These are phyloP conservation scores for Coemansia sp. DNA, from an alignment of 192 early-diverging fungal genomes.

Conservation along the genomic window DNA sequence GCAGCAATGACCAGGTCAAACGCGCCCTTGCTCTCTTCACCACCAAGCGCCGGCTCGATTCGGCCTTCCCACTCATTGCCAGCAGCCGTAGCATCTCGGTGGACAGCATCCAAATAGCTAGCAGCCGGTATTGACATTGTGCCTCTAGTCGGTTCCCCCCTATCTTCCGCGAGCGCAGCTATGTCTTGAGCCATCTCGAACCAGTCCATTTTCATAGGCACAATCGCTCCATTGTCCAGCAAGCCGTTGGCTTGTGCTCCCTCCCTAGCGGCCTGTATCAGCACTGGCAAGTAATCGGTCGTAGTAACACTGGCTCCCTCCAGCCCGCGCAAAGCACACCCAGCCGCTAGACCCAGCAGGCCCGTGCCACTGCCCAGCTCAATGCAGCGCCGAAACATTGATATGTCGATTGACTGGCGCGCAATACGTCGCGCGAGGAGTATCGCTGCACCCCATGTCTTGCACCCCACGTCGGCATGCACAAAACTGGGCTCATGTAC, in stretches of 20 bases:
- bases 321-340: neutral
- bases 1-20: slow-evolving; percentile 26
- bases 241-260: slow-evolving; percentile 9
- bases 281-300: slow-evolving; percentile 24
- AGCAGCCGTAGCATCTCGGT: neutral
- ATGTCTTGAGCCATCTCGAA: slow-evolving; percentile 8
- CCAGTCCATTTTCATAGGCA: slow-evolving; percentile 12
- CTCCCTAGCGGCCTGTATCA: slow-evolving; percentile 7
- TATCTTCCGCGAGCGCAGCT: neutral
- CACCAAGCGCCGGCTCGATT: neutral
- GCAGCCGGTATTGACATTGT: neutral
- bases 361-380: slow-evolving; percentile 27
- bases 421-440: slow-evolving; percentile 17
- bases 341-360: slow-evolving; percentile 9
- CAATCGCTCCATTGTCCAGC: neutral
- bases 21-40: neutral
- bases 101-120: slow-evolving; percentile 8
- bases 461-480: slow-evolving; percentile 20
- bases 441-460: slow-evolving; percentile 16
- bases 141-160: too few species aligned
- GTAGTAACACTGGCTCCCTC: slow-evolving; percentile 6
- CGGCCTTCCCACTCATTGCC: neutral
- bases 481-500: slow-evolving; percentile 19
- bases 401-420: slow-evolving; percentile 5
- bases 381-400: neutral